These are phyloP conservation scores for Colletotrichum spinosum DNA, from an alignment of 2,329 filamentous ascomycete genomes.

Conservation along the genomic window DNA sequence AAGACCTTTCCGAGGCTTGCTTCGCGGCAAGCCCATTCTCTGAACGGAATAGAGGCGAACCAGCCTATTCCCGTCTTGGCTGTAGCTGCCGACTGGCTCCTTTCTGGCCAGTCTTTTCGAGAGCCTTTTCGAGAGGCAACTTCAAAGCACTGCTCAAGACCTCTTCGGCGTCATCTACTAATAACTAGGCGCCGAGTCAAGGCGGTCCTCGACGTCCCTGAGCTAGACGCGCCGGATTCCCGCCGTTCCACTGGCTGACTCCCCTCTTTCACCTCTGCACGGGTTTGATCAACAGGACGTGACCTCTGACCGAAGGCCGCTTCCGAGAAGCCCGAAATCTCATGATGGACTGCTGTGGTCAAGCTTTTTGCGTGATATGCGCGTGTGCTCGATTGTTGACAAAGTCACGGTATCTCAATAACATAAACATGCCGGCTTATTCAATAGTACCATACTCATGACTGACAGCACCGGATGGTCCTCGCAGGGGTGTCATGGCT, in stretches of 20 bases:
- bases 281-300: background rate
- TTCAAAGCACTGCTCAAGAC: slow-evolving; percentile 10
- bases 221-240: slow-evolving; percentile 13
- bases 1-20: slow-evolving; percentile 21
- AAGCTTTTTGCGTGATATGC: background rate
- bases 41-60: slow-evolving; percentile 15
- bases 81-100: slow-evolving; percentile 1
- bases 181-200: slow-evolving; percentile 21
- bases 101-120: background rate
- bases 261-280: background rate
- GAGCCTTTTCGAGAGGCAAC: slow-evolving; percentile 9
- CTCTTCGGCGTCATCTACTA: slow-evolving; percentile 5
- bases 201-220: slow-evolving; percentile 26
- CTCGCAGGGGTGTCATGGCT: slow-evolving; percentile 24
- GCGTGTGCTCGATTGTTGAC: background rate
- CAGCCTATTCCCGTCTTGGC: slow-evolving; percentile 9
- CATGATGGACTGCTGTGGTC: background rate
- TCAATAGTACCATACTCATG: too few species aligned
- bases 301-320: background rate
- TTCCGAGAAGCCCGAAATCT: background rate
- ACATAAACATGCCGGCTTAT: too few species aligned
- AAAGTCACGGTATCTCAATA: too few species aligned
- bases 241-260: background rate
- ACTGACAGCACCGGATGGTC: background rate
- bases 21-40: slow-evolving; percentile 21